A percentile compares a stretch with the other conserved stretches of the same genome.
Evolutionary conservation across 176 grass and related monocot genomes (phyloP).

Genomic region (Tillandsia leiboldiana): DNA sequence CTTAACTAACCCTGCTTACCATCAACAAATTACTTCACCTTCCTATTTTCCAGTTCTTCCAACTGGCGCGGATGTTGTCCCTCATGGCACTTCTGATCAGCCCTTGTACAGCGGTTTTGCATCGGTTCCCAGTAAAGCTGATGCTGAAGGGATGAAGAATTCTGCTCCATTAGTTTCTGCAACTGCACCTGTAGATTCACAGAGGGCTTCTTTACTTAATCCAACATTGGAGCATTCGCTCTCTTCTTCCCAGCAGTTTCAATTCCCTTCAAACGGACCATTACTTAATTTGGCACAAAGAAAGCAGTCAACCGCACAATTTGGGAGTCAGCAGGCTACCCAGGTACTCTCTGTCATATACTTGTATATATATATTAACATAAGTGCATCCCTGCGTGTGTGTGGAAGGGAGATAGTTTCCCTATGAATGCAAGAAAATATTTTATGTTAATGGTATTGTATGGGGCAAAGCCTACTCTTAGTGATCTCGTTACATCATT

Average conservation of each 20-base stretch:
- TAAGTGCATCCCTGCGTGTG: too few species aligned
- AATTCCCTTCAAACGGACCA: constrained; percentile 33
- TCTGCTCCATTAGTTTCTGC: constrained; percentile 16
- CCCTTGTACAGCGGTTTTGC: constrained; percentile 21
- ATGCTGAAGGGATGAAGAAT: constrained; percentile 28
- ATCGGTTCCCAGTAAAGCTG: constrained; percentile 22
- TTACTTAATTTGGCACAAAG: constrained; percentile 24
- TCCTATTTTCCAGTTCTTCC: constrained; percentile 55
- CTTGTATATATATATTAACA: too few species aligned
- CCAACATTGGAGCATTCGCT: constrained; percentile 30
- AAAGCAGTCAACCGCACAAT: constrained; percentile 28
- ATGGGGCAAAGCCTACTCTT: not conserved
- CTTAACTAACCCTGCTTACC: constrained; percentile 40
- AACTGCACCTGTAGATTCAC: constrained; percentile 23
- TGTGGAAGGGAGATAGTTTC: not conserved
- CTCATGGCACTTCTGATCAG: constrained; percentile 15
- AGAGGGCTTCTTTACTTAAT: constrained; percentile 20
- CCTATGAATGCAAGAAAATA: not conserved
- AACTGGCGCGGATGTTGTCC: constrained; percentile 31
- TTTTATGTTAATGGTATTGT: not conserved
- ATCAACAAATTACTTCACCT: constrained; percentile 30
- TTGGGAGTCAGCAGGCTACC: constrained; percentile 17
- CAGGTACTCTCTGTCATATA: constrained; percentile 29
- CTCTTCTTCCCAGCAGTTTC: constrained; percentile 47
- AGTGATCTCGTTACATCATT: not conserved